Evolutionary conservation across 768 basidiomycete species (phyloP).

Genomic region (Antrodiella citrinella): DNA sequence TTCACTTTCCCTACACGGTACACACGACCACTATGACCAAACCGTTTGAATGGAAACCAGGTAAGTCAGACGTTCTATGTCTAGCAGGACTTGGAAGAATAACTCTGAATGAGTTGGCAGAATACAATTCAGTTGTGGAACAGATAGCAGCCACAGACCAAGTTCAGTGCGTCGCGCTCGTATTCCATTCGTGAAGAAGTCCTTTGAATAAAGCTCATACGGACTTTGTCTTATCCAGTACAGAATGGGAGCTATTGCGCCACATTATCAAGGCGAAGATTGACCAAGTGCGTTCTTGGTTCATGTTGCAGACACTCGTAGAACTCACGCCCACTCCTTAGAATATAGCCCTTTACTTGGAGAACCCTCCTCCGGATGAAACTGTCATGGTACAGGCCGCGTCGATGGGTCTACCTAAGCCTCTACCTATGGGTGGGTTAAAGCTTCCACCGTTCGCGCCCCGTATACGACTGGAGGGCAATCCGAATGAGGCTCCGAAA

Average conservation of each 20-base stretch:
- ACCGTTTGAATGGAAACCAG: slow-evolving; percentile 44
- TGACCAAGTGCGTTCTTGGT: slow-evolving; percentile 51
- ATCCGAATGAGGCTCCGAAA: slow-evolving; percentile 46
- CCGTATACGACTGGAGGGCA: slow-evolving; percentile 40
- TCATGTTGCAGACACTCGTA: too few species aligned
- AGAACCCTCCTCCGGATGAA: slow-evolving; percentile 11
- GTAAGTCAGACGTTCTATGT: slow-evolving; percentile 22
- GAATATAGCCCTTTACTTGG: slow-evolving; percentile 27
- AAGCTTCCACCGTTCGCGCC: slow-evolving; percentile 69
- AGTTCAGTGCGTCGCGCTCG: slow-evolving; percentile 40
- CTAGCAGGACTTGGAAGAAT: background rate
- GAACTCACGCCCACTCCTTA: too few species aligned
- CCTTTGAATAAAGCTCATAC: too few species aligned
- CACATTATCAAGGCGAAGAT: slow-evolving; percentile 69
- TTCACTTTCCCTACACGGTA: too few species aligned
- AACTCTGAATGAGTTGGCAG: slow-evolving; percentile 27
- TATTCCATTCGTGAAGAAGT: slow-evolving; percentile 4
- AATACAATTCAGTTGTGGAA: slow-evolving; percentile 50
- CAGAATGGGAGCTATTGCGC: slow-evolving; percentile 64
- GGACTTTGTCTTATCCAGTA: slow-evolving; percentile 35
- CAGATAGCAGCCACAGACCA: slow-evolving; percentile 58
- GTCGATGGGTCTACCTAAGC: slow-evolving; percentile 21
- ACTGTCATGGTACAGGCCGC: background rate
- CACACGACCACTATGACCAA: too few species aligned
- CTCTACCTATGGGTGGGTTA: slow-evolving; percentile 44